Evolutionary conservation across 306 rosid genomes (phyloP).

Genomic region (Ammopiptanthus mongolicus): DNA sequence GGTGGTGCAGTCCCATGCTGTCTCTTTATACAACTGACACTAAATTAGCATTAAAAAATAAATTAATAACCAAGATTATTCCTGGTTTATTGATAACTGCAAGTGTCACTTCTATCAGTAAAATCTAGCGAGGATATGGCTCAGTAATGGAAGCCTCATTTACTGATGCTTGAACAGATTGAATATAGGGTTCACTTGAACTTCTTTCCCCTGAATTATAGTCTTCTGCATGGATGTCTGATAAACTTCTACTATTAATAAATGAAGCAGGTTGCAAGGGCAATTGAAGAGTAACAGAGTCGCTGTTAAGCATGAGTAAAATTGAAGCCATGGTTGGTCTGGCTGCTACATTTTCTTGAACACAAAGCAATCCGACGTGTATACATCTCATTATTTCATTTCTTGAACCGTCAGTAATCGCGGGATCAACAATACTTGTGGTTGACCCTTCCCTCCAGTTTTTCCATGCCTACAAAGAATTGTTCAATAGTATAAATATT

Average conservation of each 20-base stretch:
- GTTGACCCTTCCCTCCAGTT: constrained; percentile 41
- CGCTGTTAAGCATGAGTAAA: constrained; percentile 35
- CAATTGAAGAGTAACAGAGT: constrained; percentile 26
- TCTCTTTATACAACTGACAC: background rate
- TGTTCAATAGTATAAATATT: background rate
- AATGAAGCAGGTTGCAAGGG: constrained; percentile 34
- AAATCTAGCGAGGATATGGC: constrained; percentile 24
- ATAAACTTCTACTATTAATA: background rate
- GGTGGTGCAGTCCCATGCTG: too few species aligned
- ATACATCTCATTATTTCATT: constrained; percentile 42
- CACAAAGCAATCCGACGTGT: constrained; percentile 48
- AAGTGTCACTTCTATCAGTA: background rate
- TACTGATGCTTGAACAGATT: background rate
- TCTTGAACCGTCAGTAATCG: background rate
- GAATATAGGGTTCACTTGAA: background rate
- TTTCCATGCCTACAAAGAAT: constrained; percentile 42
- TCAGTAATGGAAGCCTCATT: constrained; percentile 18
- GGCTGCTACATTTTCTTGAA: constrained; percentile 37
- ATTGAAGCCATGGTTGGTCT: constrained; percentile 52
- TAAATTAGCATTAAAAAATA: background rate
- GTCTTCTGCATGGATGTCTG: background rate
- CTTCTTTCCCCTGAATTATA: background rate
- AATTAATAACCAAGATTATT: background rate
- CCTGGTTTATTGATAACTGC: background rate
- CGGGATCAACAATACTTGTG: constrained; percentile 32